A percentile compares a stretch with the other conserved stretches of the same genome.
Conservation (phyloP, 192 early-diverging fungal genomes). For the Chytriomyces sp. region DNA sequence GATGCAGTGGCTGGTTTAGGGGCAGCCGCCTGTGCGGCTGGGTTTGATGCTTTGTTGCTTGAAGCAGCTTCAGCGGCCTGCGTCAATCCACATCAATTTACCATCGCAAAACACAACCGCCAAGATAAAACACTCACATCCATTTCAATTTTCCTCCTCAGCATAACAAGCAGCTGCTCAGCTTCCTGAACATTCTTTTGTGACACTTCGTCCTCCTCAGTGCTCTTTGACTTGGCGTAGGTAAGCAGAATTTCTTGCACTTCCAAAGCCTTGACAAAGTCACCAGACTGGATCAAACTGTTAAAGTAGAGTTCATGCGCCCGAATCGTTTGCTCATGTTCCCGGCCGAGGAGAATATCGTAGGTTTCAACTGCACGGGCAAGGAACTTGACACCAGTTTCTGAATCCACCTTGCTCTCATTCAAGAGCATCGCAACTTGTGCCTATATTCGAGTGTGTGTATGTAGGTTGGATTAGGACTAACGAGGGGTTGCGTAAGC, state of each 20-base stretch:
- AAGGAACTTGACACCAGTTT: conserved; percentile 71
- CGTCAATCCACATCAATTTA: no score
- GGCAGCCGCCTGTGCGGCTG: not conserved
- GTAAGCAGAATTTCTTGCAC: conserved; percentile 71
- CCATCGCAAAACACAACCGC: no score
- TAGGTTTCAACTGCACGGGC: conserved; percentile 72
- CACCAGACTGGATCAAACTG: conserved; percentile 67
- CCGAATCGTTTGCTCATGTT: conserved; percentile 71
- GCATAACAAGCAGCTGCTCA: conserved; percentile 13
- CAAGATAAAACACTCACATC: conserved; percentile 30
- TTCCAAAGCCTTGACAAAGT: conserved; percentile 76
- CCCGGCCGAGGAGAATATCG: conserved; percentile 66
- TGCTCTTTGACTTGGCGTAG: conserved; percentile 64
- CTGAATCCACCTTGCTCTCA: conserved; percentile 63
- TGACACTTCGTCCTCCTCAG: conserved; percentile 62
- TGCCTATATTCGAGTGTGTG: conserved; percentile 41
- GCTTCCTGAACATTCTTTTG: conserved; percentile 61
- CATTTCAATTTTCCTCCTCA: conserved; percentile 29
- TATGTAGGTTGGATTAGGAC: conserved; percentile 14
- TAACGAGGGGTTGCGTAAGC: not conserved
- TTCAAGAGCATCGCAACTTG: conserved; percentile 78
- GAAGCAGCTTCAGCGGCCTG: not conserved
- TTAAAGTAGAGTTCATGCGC: conserved; percentile 79
- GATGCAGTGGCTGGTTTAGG: not conserved
- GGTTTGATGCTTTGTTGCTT: not conserved